Base-by-base conservation (phyloP, 208 protist species). In the Blechomonas ayalai region DNA sequence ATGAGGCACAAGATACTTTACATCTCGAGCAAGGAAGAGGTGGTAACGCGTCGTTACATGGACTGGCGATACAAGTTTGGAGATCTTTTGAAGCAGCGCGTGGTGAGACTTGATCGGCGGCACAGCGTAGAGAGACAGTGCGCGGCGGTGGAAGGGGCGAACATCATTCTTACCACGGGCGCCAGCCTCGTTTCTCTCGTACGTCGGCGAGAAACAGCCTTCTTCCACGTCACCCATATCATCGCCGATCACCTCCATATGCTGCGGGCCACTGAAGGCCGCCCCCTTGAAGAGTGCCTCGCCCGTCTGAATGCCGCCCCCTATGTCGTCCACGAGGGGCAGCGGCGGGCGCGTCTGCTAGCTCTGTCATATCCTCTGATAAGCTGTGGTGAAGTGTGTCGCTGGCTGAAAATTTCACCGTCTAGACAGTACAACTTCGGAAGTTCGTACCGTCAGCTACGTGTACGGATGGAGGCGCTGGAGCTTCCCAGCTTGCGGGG, bases 321-420 rank as follows among this genome's bases (percentile, higher is more conserved):
- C 4, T 84, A 73, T 44, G 47, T 90, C 12, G 70, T 81, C 12
- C 42, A 70, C 35, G 41, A 53, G 44, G 79, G 74, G 19, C 29
- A 46, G 18, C 34, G 39, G 1, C 81, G 79, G 0, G 69, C 85
- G 13, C 81, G 85, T 27, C 48, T 94, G 32, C 67, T 94, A 15
- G 81, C 76, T 4, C 73, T 94, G n/a, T 81, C 81, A 0, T 90
- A 90, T 46, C 76, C 85, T 7, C 67, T 90, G n/a, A 87, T 90
- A 38, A 90, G 79, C 55, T 65, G 52, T 15, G 61, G 50, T 10
- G 85, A 94, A 61, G 41, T 94, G n/a, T 71, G 76, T n/a, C 78
- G 73, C 18, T 93, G 85, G 85, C 67, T 93, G 62, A 61, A 64
- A 35, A 70, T 93, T 18, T 62, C 70, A 9, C 26, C 33, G 18